phyloP scores from a whole-genome alignment of 106 monocot species.

The Platanthera guangdongensis region DNA sequence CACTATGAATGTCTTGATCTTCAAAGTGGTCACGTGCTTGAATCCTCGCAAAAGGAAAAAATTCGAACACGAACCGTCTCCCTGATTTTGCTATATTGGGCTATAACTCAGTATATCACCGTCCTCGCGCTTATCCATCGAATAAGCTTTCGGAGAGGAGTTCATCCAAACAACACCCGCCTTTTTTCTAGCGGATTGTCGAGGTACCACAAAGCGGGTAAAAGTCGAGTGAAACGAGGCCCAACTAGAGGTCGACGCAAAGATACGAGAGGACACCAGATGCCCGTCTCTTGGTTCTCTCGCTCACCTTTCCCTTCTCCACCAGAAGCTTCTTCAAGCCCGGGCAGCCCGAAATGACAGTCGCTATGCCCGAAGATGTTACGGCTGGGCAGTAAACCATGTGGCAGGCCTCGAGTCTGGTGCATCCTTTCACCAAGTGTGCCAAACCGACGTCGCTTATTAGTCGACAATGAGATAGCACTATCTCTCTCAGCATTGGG shows the following conservation, averaged over 20 bases:
- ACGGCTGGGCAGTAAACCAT: constrained; percentile 87
- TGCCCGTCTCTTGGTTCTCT: constrained; percentile 66
- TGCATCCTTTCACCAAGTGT: constrained; percentile 72
- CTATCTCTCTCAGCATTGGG: constrained; percentile 57
- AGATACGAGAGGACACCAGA: constrained; percentile 58
- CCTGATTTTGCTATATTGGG: too few relatives aligned
- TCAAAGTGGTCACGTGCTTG: too few relatives aligned
- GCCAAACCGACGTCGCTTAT: constrained; percentile 74
- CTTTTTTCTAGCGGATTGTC: too few relatives aligned
- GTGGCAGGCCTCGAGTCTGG: constrained; percentile 61
- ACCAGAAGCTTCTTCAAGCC: constrained; percentile 75
- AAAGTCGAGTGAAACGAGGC: background rate
- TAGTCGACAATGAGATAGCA: constrained; percentile 63
- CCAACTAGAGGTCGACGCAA: constrained; percentile 55
- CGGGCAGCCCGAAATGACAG: constrained; percentile 63
- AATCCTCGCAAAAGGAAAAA: too few relatives aligned
- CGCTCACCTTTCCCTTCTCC: constrained; percentile 87
- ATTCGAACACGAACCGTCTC: too few relatives aligned
- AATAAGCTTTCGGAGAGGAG: too few relatives aligned
- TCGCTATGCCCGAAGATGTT: constrained; percentile 75
- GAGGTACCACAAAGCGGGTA: too few relatives aligned
- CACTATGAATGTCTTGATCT: too few relatives aligned
- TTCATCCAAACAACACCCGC: too few relatives aligned
- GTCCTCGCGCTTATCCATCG: too few relatives aligned
- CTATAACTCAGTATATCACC: too few relatives aligned